Base-by-base conservation (phyloP, 345 rosid genomes). In the Brassica juncea region DNA sequence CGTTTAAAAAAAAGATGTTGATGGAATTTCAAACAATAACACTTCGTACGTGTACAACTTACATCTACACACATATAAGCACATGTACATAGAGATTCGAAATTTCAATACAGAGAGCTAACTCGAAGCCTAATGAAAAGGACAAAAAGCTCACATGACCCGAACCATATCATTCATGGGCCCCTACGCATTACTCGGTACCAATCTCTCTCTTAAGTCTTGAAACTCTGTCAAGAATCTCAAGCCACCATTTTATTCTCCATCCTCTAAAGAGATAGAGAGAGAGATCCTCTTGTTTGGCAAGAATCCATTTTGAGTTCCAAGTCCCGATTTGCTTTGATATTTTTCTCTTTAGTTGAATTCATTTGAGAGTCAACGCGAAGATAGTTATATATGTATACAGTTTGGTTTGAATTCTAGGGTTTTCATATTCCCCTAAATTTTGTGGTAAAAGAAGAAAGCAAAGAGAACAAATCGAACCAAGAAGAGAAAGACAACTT, bases 101-200 rank as follows among this genome's bases (percentile, higher is more conserved):
- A 70, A 66, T 64, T 77, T 72, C 74, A 76, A 77, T 67, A 81
- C 72, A 68, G 72, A 67, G 81, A 71, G 84, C 77, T 66, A 76
- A 87, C 77, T 78, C 84, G 71, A 80, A 81, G 84, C 86, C 83
- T 81, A 84, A 86, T 86, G 93, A 88, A 87, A 86, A 89, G 89
- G 91, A 89, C 93, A 84, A 86, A 84, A 83, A 84, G 87, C 93
- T 88, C 96, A 89, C 96, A 89, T 89, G 96, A 91, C 91, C 65
- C 83, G 87, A 91, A 89, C 91, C 89, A 86, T 90, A 89, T 89
- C 93, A 86, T 85, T 86, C 89, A 89, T 91, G 91, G 95, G 93
- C 90, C 95, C 91, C 90, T 80, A 80, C 76, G 83, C 80, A 80
- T 75, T 80, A 80, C 76, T 75, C 71, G 27, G 39, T 70, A 70